Base-by-base conservation (phyloP, 2,329 filamentous ascomycete genomes). In the Botrytis medusae region DNA sequence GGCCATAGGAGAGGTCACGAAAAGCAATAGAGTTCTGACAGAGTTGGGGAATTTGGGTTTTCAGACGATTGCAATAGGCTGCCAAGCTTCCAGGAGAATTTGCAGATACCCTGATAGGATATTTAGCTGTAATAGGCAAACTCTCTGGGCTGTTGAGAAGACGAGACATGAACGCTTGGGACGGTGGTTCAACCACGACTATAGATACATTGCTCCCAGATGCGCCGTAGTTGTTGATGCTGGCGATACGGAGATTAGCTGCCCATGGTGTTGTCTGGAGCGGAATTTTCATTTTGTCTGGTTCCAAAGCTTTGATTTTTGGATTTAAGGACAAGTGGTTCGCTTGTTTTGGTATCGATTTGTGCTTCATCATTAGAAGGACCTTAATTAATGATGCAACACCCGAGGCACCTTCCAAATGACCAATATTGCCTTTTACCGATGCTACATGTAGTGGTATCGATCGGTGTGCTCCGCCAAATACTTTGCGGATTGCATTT, bases 331-430 rank as follows among this genome's bases (percentile, higher is more conserved):
- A 32, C 5, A 20, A 34, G 54, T 48, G 44, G 14, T 54, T 68
- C 18, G 64, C 64, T 25, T 68, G 64, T 34, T 34, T 80, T 77
- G n/a, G 80, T 40, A 84, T 81, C 18, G 82, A 78, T 1, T 81
- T 81, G 48, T 81, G 80, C 37, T 74, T 59, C 37, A 74, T 37
- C 44, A 69, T 70, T 18, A 75, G 20, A 48, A 69, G 59, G 14
- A 60, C 46, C 46, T 77, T 78, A 4, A 75, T 74, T 14, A 74
- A 40, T 22, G 60, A 70, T 4, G 73, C 73, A 29, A 76, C 25
- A 14, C 73, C 74, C 42, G 73, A 69, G 9, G 64, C 71, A 18
- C 69, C 72, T 74, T 78, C 78, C 2, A 74, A 40, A 69, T 79
- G 78, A 18, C 78, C 77, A 29, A 78, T 74, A 54, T 71, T 71